Conservation (phyloP, 768 basidiomycete species). For the Lyophyllum semitale region DNA sequence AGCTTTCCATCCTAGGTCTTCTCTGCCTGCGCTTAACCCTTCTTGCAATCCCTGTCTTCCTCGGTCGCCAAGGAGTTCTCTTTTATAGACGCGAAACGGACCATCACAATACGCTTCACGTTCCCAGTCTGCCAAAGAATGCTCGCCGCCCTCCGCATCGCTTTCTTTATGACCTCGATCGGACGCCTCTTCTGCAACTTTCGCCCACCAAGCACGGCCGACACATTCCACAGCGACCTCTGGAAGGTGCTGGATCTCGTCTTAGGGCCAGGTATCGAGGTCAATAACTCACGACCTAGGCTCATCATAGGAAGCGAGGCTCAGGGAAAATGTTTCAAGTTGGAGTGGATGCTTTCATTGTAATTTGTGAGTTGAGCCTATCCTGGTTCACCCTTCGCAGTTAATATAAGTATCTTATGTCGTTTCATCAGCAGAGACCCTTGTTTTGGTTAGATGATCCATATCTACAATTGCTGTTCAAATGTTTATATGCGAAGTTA, state of each 20-base stretch:
- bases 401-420: too few species aligned
- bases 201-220: not conserved
- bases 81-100: not conserved
- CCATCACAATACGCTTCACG: not conserved
- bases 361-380: too few species aligned
- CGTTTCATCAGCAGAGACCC: too few species aligned
- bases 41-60: not conserved
- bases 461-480: too few species aligned
- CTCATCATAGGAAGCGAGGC: too few species aligned
- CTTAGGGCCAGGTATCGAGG: too few species aligned
- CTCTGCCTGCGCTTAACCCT: not conserved
- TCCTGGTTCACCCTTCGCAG: too few species aligned
- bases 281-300: too few species aligned
- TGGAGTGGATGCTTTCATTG: too few species aligned
- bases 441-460: too few species aligned
- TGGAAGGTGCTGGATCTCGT: not conserved
- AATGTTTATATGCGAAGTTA: too few species aligned
- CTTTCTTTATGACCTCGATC: not conserved
- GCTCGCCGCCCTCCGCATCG: not conserved
- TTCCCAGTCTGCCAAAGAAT: not conserved
- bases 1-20: not conserved
- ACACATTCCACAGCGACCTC: not conserved
- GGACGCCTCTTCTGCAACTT: not conserved
- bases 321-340: too few species aligned
- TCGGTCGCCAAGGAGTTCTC: not conserved